Evolutionary conservation across 1,284 basidiomycete genomes (phyloP), one percentile per base, ranked within the genome.

Genomic region (Cystobasidium slooffiae): DNA sequence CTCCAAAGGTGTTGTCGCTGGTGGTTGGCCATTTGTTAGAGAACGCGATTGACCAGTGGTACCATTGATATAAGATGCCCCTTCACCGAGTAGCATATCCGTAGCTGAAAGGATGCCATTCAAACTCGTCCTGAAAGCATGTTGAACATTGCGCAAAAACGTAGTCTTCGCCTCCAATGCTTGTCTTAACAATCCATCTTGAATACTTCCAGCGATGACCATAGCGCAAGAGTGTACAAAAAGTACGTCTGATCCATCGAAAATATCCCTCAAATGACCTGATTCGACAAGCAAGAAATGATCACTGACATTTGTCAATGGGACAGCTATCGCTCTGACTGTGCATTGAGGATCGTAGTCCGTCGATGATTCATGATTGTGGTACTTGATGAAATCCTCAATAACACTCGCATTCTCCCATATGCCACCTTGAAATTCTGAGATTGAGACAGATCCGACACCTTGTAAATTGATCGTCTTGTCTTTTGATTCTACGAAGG

Each of bases 61-160:
- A 2, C 47, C 47, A 31, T 31, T 51, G 47, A 6, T 47, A 3
- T 31, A 37, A 1, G 20, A 16, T 1, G 18, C 0, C 1, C 22
- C 44, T 37, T 63, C 10, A 14, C 39, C 39, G 7, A 70, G 31
- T 4, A 70, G 55, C 68, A 70, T 62, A 18, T 70, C 68, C n/a
- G 68, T 59, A 7, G 68, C 68, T 20, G 68, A 70, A 0, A 70
- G 68, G 9, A 70, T 61, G 0, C 68, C 68, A 52, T 70, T 70
- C 22, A 70, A 22, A 44, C 55, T 59, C 4, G 68, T 70, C 4
- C 68, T 16, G 43, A 70, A 59, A 56, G 68, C 55, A 70, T 70
- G 68, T 41, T 70, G 68, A 16, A 62, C 68, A 8, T 70, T 59
- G 6, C 68, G 9, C 3, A 70, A 44, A 43, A 70, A 70, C 3